Percentiles rank a stretch among this genome's conserved stretches.
Evolutionary conservation across 2,329 filamentous ascomycete genomes (phyloP).

Genomic region (Apiospora rasikravindrae): DNA sequence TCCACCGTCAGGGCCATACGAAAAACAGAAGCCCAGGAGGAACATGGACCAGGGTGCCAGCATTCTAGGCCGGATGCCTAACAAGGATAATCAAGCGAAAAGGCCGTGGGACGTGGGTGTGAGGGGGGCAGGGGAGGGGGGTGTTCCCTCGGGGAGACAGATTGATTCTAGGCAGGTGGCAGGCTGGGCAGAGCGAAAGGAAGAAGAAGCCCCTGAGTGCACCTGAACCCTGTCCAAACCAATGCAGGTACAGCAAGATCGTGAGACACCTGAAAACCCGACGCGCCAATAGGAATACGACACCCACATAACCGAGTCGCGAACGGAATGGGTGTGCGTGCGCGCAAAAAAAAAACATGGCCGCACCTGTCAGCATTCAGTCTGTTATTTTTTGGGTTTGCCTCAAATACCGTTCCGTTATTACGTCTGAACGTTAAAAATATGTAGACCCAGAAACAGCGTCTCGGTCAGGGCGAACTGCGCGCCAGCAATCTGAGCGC

Average conservation of each 20-base stretch:
- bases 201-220: neutral
- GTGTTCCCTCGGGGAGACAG: neutral
- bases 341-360: neutral
- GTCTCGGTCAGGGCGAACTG: neutral
- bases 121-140: no score
- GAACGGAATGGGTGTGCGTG: neutral
- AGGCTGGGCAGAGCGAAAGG: neutral
- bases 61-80: slow-evolving; percentile 4
- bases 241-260: slow-evolving; percentile 14
- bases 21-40: neutral
- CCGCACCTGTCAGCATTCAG: neutral
- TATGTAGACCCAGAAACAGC: neutral
- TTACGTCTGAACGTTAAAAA: slow-evolving; percentile 15
- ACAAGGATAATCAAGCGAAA: neutral
- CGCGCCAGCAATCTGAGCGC: neutral
- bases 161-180: no score
- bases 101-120: neutral
- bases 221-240: neutral
- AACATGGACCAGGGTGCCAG: slow-evolving; percentile 1
- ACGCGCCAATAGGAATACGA: neutral
- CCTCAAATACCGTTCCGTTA: slow-evolving; percentile 8
- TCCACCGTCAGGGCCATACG: slow-evolving; percentile 10
- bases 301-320: slow-evolving; percentile 4
- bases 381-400: neutral
- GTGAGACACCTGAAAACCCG: slow-evolving; percentile 14